Conservation (phyloP, 1,284 basidiomycete genomes). For the Kalmanozyma brasiliensis region DNA sequence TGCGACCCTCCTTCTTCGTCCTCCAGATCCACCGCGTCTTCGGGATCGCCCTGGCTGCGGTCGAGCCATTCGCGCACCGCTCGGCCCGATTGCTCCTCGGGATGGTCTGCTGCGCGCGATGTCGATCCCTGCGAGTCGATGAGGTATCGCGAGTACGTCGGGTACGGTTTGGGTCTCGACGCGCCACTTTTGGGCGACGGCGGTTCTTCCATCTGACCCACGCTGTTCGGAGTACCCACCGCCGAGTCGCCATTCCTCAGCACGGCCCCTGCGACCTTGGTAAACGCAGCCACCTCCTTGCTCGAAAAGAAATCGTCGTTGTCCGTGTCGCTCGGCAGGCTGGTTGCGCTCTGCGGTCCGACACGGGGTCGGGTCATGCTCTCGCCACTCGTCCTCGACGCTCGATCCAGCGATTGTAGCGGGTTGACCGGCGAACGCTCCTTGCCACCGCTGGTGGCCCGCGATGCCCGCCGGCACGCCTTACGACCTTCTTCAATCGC, state of each 20-base stretch:
- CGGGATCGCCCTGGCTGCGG: constrained; percentile 5
- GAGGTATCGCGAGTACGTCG: constrained; percentile 30
- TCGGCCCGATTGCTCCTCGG: constrained; percentile 6
- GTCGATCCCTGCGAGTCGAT: constrained; percentile 17
- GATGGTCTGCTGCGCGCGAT: constrained; percentile 10
- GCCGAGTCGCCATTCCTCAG: constrained; percentile 20
- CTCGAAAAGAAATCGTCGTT: constrained; percentile 45
- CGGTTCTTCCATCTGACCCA: constrained; percentile 17
- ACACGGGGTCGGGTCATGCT: constrained; percentile 7
- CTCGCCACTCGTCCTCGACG: constrained; percentile 32
- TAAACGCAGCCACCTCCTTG: constrained; percentile 27
- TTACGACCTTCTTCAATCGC: constrained; percentile 60
- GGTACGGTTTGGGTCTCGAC: constrained; percentile 39
- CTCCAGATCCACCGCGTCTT: neutral
- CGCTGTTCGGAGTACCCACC: constrained; percentile 36
- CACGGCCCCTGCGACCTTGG: constrained; percentile 24
- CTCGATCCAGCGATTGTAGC: constrained; percentile 20
- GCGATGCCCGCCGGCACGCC: constrained; percentile 34
- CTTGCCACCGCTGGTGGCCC: constrained; percentile 11
- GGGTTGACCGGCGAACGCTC: constrained; percentile 14
- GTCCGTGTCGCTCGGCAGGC: constrained; percentile 41
- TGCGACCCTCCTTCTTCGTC: constrained; percentile 14
- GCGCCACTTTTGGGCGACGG: constrained; percentile 9
- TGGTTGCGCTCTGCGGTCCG: constrained; percentile 18
- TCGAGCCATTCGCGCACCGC: constrained; percentile 39